Conservation (phyloP, 805 yeast genomes). For the Saccharomyces paradoxus region DNA sequence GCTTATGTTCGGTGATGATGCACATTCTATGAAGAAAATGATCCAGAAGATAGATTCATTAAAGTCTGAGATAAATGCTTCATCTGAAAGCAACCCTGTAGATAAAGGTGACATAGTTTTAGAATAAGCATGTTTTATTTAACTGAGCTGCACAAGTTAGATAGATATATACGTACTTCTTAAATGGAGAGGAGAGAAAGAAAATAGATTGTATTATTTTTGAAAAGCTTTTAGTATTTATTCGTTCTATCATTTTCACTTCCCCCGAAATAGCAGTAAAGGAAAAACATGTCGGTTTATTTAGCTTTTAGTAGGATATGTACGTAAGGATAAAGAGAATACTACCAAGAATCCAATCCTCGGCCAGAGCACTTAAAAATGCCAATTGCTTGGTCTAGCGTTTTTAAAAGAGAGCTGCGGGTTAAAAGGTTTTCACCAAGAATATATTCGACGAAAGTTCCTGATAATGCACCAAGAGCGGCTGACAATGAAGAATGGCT, state of each 20-base stretch:
- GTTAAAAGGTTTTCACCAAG: not conserved
- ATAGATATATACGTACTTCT: not conserved
- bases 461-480: conserved; percentile 36
- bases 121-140: not conserved
- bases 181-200: not conserved
- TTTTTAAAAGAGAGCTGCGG: not conserved
- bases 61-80: conserved; percentile 8
- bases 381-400: not conserved
- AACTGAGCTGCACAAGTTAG: not conserved
- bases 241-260: not conserved
- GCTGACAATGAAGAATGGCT: conserved; percentile 39
- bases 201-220: not conserved
- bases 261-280: not conserved
- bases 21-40: conserved; percentile 24
- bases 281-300: not conserved
- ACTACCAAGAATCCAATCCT: not conserved
- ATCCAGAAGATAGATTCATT: conserved; percentile 20
- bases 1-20: conserved; percentile 26
- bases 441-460: conserved; percentile 11
- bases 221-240: not conserved
- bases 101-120: conserved; percentile 3
- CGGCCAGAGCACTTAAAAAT: not conserved
- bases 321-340: not conserved
- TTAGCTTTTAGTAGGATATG: not conserved
- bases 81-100: not conserved